Conservation (phyloP, 2,329 filamentous ascomycete species). For the Aspergillus sclerotialis region DNA sequence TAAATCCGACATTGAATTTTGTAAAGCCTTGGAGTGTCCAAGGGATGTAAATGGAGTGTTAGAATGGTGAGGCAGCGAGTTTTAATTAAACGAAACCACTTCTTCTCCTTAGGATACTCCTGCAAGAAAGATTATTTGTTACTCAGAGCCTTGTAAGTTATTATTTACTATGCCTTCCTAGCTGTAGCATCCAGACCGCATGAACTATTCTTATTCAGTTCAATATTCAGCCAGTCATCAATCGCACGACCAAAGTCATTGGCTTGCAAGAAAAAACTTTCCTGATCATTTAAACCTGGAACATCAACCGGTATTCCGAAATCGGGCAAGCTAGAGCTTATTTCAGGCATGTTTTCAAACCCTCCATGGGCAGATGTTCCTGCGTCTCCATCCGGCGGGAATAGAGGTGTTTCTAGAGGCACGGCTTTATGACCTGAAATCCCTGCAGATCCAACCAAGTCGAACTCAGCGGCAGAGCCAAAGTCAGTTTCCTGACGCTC, state of each 20-base stretch:
- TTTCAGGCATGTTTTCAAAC: slow-evolving; percentile 2
- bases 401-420: slow-evolving; percentile 26
- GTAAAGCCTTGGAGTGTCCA: too few relatives aligned
- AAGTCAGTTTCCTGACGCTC: too few relatives aligned
- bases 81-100: too few relatives aligned
- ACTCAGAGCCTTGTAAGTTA: too few relatives aligned
- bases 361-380: slow-evolving; percentile 5
- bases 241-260: slow-evolving; percentile 31
- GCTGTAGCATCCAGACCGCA: too few relatives aligned
- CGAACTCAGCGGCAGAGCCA: slow-evolving; percentile 26
- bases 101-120: too few relatives aligned
- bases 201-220: too few relatives aligned
- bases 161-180: too few relatives aligned
- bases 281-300: slow-evolving; percentile 8
- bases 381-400: slow-evolving; percentile 25
- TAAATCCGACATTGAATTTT: too few relatives aligned
- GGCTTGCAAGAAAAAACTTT: slow-evolving; percentile 25
- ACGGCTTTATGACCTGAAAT: slow-evolving; percentile 34
- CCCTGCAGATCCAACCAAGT: slow-evolving; percentile 32
- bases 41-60: too few relatives aligned
- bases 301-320: slow-evolving; percentile 3
- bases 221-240: slow-evolving; percentile 27
- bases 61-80: too few relatives aligned
- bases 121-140: too few relatives aligned
- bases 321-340: slow-evolving; percentile 6